phyloP scores from a whole-genome alignment of 1,284 basidiomycete genomes.

The Trichosporon sp. region DNA sequence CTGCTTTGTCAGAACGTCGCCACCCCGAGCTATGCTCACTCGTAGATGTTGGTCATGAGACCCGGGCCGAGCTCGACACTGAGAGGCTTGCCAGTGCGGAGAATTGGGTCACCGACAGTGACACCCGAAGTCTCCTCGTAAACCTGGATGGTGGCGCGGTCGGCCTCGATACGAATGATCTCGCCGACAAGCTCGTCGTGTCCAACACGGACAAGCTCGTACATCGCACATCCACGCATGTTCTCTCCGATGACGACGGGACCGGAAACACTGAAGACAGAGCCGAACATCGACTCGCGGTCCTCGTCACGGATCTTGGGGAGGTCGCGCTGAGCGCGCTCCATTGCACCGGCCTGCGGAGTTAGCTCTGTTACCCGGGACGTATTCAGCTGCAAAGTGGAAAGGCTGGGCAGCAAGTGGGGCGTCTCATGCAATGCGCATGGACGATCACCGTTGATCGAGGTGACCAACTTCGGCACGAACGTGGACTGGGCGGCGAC shows the following conservation, averaged over 20 bases:
- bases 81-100: constrained; percentile 94
- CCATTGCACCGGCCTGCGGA: constrained; percentile 74
- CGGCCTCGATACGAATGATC: constrained; percentile 94
- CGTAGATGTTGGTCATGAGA: constrained; percentile 97
- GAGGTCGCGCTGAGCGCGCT: constrained; percentile 81
- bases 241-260: constrained; percentile 96
- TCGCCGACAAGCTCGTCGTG: constrained; percentile 97
- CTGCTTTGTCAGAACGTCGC: constrained; percentile 26
- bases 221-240: constrained; percentile 94
- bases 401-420: background rate
- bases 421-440: background rate
- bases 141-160: constrained; percentile 99
- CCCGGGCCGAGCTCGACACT: constrained; percentile 97
- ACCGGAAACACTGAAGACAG: constrained; percentile 90
- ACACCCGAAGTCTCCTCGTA: constrained; percentile 99
- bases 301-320: constrained; percentile 85
- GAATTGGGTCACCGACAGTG: constrained; percentile 94
- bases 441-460: background rate
- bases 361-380: background rate
- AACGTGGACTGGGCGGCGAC: background rate
- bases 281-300: constrained; percentile 78
- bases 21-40: constrained; percentile 47
- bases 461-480: background rate
- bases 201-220: constrained; percentile 88
- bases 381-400: no score